These are phyloP conservation scores for Tulasnella sp. DNA, from an alignment of 768 basidiomycete species.

Conservation along the genomic window DNA sequence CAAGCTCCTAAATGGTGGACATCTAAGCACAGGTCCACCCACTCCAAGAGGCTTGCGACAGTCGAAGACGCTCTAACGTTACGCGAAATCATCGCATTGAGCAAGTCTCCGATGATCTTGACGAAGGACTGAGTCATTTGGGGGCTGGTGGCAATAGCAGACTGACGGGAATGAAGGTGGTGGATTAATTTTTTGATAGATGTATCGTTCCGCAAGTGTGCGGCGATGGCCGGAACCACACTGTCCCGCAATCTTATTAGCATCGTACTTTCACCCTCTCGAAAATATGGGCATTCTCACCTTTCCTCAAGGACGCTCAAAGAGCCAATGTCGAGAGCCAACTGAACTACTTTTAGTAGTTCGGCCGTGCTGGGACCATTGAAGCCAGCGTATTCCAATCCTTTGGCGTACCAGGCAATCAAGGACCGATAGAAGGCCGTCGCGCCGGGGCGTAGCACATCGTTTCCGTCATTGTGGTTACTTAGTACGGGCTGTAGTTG, in stretches of 20 bases:
- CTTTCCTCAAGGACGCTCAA: not conserved
- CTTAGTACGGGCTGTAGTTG: not conserved
- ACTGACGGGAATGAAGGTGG: not conserved
- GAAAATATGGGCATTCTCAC: not conserved
- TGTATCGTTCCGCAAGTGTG: not conserved
- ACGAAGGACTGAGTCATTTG: not conserved
- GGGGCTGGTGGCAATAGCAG: not conserved
- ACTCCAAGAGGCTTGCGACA: not conserved
- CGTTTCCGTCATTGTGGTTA: not conserved
- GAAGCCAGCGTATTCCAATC: not conserved
- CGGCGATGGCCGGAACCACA: not conserved
- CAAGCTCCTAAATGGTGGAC: not conserved
- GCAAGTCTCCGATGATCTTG: not conserved
- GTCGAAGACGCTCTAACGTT: not conserved
- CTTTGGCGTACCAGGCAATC: not conserved
- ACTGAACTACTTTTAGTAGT: not conserved
- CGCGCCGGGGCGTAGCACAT: not conserved
- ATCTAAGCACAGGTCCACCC: not conserved
- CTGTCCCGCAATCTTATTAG: not conserved
- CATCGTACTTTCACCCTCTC: not conserved
- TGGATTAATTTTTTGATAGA: not conserved
- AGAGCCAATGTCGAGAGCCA: not conserved
- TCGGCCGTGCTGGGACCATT: not conserved
- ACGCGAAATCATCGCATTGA: not conserved
- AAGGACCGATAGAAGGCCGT: not conserved